Evolutionary conservation across 2,329 filamentous ascomycete genomes (phyloP), one percentile per base, ranked within the genome.

Genomic region (Fusarium torreyae): DNA sequence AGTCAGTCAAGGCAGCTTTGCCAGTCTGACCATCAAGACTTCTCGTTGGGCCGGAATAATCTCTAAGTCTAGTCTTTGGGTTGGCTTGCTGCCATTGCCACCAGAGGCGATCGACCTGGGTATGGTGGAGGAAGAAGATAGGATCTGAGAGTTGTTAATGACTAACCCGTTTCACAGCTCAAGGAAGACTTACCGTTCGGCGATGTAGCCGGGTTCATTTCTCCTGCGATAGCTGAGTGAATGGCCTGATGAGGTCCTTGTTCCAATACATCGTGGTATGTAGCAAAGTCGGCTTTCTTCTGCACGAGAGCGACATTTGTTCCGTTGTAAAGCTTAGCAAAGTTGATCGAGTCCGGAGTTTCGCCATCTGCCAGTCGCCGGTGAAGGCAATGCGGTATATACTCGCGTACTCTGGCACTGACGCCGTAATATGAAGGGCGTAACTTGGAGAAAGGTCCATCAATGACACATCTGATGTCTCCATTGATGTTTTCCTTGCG

Each of bases 181-280:
- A 6, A 28, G 10, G 9, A 10, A 28, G 26, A 40, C 55, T 15
- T 1, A 57, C 55, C 60, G 4, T 63, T 63, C 1, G 60, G 60
- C 3, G 60, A 63, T 3, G 60, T 63, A 4, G 49, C 57, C 3
- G 58, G 57, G 13, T 57, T 63, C 60, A 63, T 63, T 7, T 63
- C 60, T n/a, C 60, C 60, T 0, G 57, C 20, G 0, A 63, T 43
- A 10, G 36, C 63, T n/a, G 49, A 49, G 10, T 63, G 60, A 4
- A 63, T 63, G 1, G 4, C 20, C 5, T 50, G 36, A 3, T 63
- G 60, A 13, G 60, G 60, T 2, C 60, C 58, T 7, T 43, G 38
- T 7, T 63, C 60, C 1, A 46, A 38, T 4, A 24, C 2, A 0
- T 13, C 7, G 8, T 43, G 57, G n/a, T 57, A 15, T 1, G 22